Evolutionary conservation across 2,329 filamentous ascomycete species (phyloP), one percentile per base, ranked within the genome.

Genomic region (Alternaria postmessia): DNA sequence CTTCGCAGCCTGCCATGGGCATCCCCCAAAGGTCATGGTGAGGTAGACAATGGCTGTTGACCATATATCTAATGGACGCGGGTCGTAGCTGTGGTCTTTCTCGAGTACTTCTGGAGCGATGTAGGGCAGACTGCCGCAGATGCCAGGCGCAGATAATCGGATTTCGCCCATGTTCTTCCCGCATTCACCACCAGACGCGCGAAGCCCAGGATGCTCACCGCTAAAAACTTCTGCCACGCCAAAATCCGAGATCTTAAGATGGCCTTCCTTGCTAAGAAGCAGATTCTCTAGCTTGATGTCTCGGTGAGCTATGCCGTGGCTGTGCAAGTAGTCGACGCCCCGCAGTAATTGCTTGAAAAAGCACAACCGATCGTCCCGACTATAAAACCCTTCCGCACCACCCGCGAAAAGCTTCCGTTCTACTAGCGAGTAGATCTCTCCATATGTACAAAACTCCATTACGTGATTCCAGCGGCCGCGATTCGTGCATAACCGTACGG

Each of bases 261-360:
- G 90, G 73, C 92, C 92, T 59, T 93, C 88, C 68, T 88, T 88
- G 47, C 89, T 91, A 61, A 97, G 85, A 32, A 96, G 84, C 24
- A 96, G 82, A 70, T 97, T 96, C 77, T 96, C 93, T 11, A 94
- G 85, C 79, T 97, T 96, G 81, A 96, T 91, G 69, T 97, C 93
- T 49, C 93, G 90, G 79, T 96, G 93, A 1, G 93, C 93, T 73
- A 96, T 94, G 58, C 93, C 93, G 71, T 94, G 88, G 61, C 83
- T 83, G 78, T 97, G 93, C 22, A 96, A 83, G 74, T 96, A 95
- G 71, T 88, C 85, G 63, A 97, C 86, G 18, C 93, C 93, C 70
- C 92, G 90, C 32, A 95, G 82, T 28, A 96, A 83, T 78, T 97
- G 93, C 83, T 96, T 96, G 86, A 96, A 96, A 64, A 96, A 85